phyloP scores from a whole-genome alignment of 441 rosid genomes.

The Rhodomyrtus psidioides region DNA sequence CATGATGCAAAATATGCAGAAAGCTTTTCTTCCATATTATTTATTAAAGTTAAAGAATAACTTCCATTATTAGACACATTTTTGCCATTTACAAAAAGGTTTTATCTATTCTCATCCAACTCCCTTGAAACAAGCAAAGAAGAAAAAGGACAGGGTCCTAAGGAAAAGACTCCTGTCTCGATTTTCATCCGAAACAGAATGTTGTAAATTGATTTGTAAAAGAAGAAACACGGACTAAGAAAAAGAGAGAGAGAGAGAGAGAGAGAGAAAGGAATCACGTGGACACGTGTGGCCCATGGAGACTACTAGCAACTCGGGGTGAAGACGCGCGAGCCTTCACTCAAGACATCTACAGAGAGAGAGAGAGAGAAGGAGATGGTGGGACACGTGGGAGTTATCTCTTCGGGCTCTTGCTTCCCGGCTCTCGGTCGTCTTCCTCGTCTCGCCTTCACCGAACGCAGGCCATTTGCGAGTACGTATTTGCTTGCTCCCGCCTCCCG shows the following conservation, averaged over 20 bases:
- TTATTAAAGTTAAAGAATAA: too few species aligned
- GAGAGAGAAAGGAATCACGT: neutral
- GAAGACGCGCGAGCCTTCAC: neutral
- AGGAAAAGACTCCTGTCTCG: neutral
- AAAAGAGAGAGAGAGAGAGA: neutral
- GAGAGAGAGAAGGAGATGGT: conserved; percentile 9
- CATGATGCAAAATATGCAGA: neutral
- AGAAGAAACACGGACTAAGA: neutral
- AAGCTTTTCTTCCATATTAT: neutral
- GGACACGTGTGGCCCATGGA: neutral
- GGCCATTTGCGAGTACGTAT: conserved; percentile 36
- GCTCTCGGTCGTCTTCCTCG: conserved; percentile 19
- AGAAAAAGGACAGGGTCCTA: neutral
- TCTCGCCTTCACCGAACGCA: conserved; percentile 25
- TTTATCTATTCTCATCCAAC: neutral
- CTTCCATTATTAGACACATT: neutral
- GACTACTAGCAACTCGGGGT: neutral
- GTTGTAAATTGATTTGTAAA: neutral
- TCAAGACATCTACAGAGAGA: neutral
- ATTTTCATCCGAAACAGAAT: neutral
- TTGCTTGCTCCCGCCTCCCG: neutral
- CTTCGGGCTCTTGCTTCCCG: conserved; percentile 26
- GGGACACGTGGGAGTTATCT: conserved; percentile 18
- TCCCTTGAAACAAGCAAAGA: neutral
- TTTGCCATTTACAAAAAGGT: neutral